Evolutionary conservation across 1,139 yeast genomes (phyloP).

Genomic region (Suhomyces coccinellae): DNA sequence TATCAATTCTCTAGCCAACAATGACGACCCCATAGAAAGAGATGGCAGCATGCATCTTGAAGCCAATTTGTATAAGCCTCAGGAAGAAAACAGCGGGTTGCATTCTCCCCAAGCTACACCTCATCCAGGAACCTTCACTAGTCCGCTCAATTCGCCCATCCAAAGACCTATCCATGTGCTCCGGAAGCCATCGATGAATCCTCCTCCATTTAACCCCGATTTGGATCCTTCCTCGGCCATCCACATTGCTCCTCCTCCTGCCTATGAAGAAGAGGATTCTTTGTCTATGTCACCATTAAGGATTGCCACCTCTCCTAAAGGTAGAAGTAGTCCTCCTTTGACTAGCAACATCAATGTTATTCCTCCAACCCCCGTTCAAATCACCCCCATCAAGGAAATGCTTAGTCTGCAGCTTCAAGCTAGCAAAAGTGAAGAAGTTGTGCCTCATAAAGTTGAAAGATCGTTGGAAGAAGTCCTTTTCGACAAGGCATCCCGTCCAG

Average conservation of each 20-base stretch:
- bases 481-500: not conserved
- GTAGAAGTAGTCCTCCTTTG: not conserved
- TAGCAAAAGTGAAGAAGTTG: not conserved
- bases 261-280: conserved; percentile 36
- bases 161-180: conserved; percentile 38
- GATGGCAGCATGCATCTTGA: conserved; percentile 50
- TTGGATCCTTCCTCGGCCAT: conserved; percentile 29
- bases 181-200: conserved; percentile 40
- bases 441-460: conserved; percentile 13
- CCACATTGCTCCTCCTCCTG: conserved; percentile 34
- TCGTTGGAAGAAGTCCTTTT: conserved; percentile 18
- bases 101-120: conserved; percentile 63
- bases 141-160: conserved; percentile 40
- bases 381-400: conserved; percentile 18
- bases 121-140: conserved; percentile 36
- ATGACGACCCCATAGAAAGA: conserved; percentile 43
- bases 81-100: conserved; percentile 22
- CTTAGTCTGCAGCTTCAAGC: conserved; percentile 9
- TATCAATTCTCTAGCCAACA: conserved; percentile 25
- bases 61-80: conserved; percentile 65
- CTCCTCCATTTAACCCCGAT: conserved; percentile 45
- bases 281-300: conserved; percentile 33
- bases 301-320: conserved; percentile 17
- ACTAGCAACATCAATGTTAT: conserved; percentile 7
- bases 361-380: conserved; percentile 13